Evolutionary conservation across 2,329 filamentous ascomycete species (phyloP), one percentile per base, ranked within the genome.

Genomic region (Conoideocrella luteorostrata): DNA sequence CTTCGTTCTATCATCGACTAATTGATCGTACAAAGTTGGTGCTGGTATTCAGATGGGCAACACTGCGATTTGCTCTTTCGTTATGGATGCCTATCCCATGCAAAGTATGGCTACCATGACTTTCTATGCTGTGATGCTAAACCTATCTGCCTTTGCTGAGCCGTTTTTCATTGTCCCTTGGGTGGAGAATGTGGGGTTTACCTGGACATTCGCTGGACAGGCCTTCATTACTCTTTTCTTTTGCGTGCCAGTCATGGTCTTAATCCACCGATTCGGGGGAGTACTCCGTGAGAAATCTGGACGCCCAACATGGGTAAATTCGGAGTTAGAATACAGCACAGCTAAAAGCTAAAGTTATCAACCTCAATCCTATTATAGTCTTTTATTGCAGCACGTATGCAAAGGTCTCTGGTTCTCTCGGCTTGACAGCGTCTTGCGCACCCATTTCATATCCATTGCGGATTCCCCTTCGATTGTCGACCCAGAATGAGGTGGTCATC

Each of bases 41-140:
- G 69, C 71, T 1, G 75, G 75, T 15, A 70, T 78, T 48, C 75
- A 80, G 48, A 71, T 77, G 41, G 75, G 75, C 24, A 80, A 78
- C 53, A 75, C 74, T 0, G 68, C 70, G 3, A 59, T 72, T 9
- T 71, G 66, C 35, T 65, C 68, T 5, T 79, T 79, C 52, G 65
- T 78, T 13, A 67, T 79, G 26, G 76, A 80, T 53, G 66, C 66
- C 36, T 78, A 79, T 53, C 74, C 74, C 0, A 56, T 73, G 13
- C 73, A 78, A 52, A 71, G 70, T 29, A 78, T 74, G 56, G 70
- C 70, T 33, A 63, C 74, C 29, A 66, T 77, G 24, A 74, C 69
- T 7, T 78, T 77, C 52, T 78, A 77, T 52, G 64, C 70, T 7
- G 72, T 77, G 4, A 62, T 75, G 35, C 63, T 77, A 30, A 78